phyloP scores from a whole-genome alignment of 1,284 basidiomycete species.

The Apiotrichum sp. region DNA sequence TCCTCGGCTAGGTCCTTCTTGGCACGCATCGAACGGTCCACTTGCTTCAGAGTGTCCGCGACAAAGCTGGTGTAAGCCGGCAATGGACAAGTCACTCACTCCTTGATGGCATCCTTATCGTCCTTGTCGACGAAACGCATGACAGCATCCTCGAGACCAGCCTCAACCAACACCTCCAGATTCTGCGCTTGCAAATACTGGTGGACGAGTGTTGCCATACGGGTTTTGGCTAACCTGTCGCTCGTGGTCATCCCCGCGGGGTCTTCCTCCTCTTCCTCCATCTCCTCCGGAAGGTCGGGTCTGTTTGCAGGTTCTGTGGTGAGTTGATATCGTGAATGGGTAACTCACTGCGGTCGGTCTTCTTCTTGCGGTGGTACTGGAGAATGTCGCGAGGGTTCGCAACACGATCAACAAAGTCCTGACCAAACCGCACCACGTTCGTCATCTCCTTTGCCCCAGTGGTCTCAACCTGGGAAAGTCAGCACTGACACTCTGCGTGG shows the following conservation, averaged over 20 bases:
- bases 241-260: slow-evolving; percentile 45
- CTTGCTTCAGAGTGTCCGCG: slow-evolving; percentile 54
- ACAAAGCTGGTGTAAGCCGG: slow-evolving; percentile 58
- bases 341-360: slow-evolving; percentile 47
- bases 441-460: slow-evolving; percentile 81
- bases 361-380: slow-evolving; percentile 79
- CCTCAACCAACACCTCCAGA: slow-evolving; percentile 75
- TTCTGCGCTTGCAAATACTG: slow-evolving; percentile 86
- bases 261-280: slow-evolving; percentile 60
- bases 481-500: not conserved
- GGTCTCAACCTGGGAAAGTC: slow-evolving; percentile 66
- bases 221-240: slow-evolving; percentile 44
- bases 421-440: slow-evolving; percentile 94
- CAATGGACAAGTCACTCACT: slow-evolving; percentile 48
- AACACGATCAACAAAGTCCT: slow-evolving; percentile 83
- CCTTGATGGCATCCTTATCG: slow-evolving; percentile 80
- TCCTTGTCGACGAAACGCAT: slow-evolving; percentile 93
- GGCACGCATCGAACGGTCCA: slow-evolving; percentile 46
- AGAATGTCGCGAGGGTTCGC: slow-evolving; percentile 93
- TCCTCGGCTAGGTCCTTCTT: slow-evolving; percentile 3
- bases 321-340: not conserved
- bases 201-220: slow-evolving; percentile 60
- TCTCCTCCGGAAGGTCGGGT: slow-evolving; percentile 48
- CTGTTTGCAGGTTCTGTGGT: slow-evolving; percentile 35
- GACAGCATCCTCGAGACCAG: slow-evolving; percentile 83